Conservation (phyloP, 1,284 basidiomycete species). For the Pseudozyma thailandica region DNA sequence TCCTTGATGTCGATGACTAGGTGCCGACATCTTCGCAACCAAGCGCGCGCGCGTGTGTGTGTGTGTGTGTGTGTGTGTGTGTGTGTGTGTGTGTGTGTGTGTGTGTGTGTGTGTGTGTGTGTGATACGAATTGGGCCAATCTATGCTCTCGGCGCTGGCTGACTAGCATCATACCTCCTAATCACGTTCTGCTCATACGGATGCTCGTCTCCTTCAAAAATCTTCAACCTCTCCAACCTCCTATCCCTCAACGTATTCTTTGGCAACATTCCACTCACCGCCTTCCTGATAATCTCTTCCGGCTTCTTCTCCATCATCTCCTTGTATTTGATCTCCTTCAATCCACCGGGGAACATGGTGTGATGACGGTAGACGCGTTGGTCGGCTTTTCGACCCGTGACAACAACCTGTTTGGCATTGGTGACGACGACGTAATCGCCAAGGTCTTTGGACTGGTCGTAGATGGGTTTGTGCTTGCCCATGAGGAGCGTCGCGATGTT, state of each 20-base stretch:
- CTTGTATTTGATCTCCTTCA: conserved; percentile 73
- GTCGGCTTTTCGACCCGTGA: conserved; percentile 88
- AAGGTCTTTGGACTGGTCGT: conserved; percentile 76
- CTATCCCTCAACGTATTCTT: conserved; percentile 67
- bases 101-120: too few species aligned
- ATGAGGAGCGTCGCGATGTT: conserved; percentile 93
- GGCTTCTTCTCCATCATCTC: conserved; percentile 75
- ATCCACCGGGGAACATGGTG: conserved; percentile 90
- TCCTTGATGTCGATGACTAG: neutral
- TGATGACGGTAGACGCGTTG: conserved; percentile 90
- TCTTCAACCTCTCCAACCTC: conserved; percentile 64
- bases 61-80: too few species aligned
- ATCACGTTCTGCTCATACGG: conserved; percentile 61
- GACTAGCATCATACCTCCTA: conserved; percentile 20
- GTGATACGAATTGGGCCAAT: too few species aligned
- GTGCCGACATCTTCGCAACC: too few species aligned
- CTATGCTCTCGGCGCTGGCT: conserved; percentile 22
- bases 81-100: too few species aligned
- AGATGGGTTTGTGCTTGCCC: conserved; percentile 99
- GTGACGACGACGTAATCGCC: conserved; percentile 97
- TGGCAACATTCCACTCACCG: conserved; percentile 67
- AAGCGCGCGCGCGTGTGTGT: too few species aligned
- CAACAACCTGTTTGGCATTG: conserved; percentile 83
- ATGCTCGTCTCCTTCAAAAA: conserved; percentile 62
- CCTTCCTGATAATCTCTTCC: conserved; percentile 74